Conservation (phyloP, 202 grass and related monocot species). For the Bolboschoenoplectus hybrid region DNA sequence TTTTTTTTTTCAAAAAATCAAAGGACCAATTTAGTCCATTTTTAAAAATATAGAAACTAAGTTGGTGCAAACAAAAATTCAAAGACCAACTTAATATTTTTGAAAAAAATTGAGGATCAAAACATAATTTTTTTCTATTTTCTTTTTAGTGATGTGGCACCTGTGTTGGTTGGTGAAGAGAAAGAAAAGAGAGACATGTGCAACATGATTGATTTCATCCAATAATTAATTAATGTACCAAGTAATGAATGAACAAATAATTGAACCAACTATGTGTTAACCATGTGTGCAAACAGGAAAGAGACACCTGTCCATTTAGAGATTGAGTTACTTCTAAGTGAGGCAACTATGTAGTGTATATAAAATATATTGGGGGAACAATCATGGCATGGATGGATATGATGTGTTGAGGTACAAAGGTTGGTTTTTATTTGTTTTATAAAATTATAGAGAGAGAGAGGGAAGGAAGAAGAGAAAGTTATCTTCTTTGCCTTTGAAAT, state of each 20-base stretch:
- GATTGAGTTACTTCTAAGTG: conserved; percentile 34
- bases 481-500: too few relatives aligned
- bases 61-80: too few relatives aligned
- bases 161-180: neutral
- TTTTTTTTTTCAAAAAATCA: too few relatives aligned
- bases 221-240: neutral
- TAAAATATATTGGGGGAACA: neutral
- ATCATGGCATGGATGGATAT: neutral
- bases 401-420: neutral
- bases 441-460: too few relatives aligned
- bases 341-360: neutral
- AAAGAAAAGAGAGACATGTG: neutral
- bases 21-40: too few relatives aligned
- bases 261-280: conserved; percentile 17
- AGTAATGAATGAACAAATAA: conserved; percentile 21
- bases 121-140: too few relatives aligned
- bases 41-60: too few relatives aligned
- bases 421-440: neutral
- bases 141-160: too few relatives aligned
- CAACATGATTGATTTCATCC: conserved; percentile 7
- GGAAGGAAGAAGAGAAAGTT: too few relatives aligned
- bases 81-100: too few relatives aligned
- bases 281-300: neutral
- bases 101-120: neutral
- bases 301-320: conserved; percentile 16